Evolutionary conservation across 1,139 yeast genomes (phyloP).

Genomic region (Suhomyces yuchorum): DNA sequence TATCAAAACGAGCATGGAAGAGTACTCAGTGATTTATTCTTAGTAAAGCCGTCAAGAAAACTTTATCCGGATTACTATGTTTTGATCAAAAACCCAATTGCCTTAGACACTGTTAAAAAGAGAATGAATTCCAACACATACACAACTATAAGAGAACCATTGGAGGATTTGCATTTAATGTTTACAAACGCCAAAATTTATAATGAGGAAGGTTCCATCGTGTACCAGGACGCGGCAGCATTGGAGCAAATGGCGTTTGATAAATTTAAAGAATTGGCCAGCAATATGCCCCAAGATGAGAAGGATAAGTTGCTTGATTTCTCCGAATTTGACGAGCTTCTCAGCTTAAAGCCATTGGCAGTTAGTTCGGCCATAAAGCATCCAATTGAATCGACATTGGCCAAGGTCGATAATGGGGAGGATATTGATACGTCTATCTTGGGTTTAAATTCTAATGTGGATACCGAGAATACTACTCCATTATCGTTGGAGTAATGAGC

Average conservation of each 20-base stretch:
- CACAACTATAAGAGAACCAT: constrained; percentile 56
- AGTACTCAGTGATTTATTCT: constrained; percentile 59
- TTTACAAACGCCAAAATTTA: constrained; percentile 83
- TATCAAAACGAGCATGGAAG: constrained; percentile 48
- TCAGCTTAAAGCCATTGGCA: constrained; percentile 44
- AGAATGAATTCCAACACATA: constrained; percentile 59
- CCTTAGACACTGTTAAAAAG: constrained; percentile 67
- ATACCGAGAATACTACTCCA: constrained; percentile 16
- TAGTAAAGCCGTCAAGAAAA: constrained; percentile 69
- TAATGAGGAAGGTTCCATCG: constrained; percentile 86
- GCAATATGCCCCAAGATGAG: constrained; percentile 27
- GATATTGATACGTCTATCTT: constrained; percentile 25
- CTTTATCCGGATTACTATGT: constrained; percentile 87
- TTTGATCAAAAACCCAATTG: constrained; percentile 78
- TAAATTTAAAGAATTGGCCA: constrained; percentile 33
- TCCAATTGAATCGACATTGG: constrained; percentile 26
- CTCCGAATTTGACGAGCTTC: constrained; percentile 50
- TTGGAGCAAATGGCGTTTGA: constrained; percentile 55
- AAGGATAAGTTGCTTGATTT: constrained; percentile 45
- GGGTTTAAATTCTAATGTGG: constrained; percentile 16
- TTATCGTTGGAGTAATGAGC: constrained; percentile 8
- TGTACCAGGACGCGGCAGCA: constrained; percentile 72
- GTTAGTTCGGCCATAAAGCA: constrained; percentile 28
- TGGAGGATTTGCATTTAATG: constrained; percentile 75
- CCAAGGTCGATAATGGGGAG: constrained; percentile 26